Evolutionary conservation across 2,329 filamentous ascomycete species (phyloP).

Genomic region (Ascochyta viciae-villosae): DNA sequence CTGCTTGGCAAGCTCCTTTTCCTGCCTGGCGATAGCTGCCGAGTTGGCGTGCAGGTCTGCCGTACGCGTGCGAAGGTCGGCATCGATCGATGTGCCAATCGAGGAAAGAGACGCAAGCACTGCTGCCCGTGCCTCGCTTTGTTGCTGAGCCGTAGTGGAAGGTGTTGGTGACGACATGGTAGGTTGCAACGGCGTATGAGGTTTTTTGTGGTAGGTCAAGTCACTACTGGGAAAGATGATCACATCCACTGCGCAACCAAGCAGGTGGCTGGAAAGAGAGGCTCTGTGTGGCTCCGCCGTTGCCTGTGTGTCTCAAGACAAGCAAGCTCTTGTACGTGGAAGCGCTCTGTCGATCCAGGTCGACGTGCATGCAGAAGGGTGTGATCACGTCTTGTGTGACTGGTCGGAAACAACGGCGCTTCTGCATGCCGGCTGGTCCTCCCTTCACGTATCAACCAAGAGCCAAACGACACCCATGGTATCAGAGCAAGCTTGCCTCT

Average conservation of each 20-base stretch:
- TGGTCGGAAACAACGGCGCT: constrained; percentile 22
- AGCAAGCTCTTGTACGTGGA: constrained; percentile 18
- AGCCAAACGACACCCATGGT: neutral
- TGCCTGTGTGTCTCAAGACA: constrained; percentile 8
- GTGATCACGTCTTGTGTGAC: constrained; percentile 32
- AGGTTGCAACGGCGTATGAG: neutral
- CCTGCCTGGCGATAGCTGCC: constrained; percentile 69
- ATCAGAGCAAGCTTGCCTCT: neutral
- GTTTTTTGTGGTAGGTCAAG: neutral
- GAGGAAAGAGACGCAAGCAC: constrained; percentile 58
- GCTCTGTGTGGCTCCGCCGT: constrained; percentile 12
- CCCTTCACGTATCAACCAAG: neutral
- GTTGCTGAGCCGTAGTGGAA: constrained; percentile 43
- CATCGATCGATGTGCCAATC: constrained; percentile 73
- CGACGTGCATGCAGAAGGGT: constrained; percentile 26
- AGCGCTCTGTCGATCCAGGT: constrained; percentile 14
- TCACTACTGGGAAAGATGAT: neutral
- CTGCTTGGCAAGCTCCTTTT: constrained; percentile 68
- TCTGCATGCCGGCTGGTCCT: neutral
- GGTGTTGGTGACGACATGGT: constrained; percentile 38
- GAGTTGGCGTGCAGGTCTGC: constrained; percentile 73
- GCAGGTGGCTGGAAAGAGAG: neutral
- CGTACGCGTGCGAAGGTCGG: constrained; percentile 72
- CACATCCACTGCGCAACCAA: neutral
- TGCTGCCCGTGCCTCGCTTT: constrained; percentile 59